These are phyloP conservation scores for Coniochaeta prunicola DNA, from an alignment of 2,329 filamentous ascomycete species.

Conservation along the genomic window DNA sequence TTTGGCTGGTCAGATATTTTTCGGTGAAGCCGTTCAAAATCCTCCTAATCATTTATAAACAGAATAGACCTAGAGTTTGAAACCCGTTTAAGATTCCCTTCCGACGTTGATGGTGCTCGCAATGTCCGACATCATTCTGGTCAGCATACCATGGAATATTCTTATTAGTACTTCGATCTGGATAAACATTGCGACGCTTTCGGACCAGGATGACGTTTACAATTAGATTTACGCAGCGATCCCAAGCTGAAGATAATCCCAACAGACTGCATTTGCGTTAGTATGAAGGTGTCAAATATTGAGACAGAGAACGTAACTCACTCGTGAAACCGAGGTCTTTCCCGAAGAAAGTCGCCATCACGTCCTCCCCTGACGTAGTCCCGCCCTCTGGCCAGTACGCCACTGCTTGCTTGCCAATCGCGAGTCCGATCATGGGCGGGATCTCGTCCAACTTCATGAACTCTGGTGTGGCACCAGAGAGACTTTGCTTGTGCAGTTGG, in stretches of 20 bases:
- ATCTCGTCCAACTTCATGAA: conserved; percentile 45
- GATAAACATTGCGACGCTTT: background rate
- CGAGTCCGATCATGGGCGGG: conserved; percentile 62
- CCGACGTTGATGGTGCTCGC: too few relatives aligned
- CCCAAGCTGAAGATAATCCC: conserved; percentile 44
- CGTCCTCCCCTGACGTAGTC: conserved; percentile 52
- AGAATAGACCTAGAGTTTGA: too few relatives aligned
- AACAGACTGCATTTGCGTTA: conserved; percentile 35
- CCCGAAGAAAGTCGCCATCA: conserved; percentile 57
- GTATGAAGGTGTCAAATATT: background rate
- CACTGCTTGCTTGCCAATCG: conserved; percentile 63
- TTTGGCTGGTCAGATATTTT: too few relatives aligned
- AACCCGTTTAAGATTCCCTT: too few relatives aligned
- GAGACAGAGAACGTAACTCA: conserved; percentile 28
- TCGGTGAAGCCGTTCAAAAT: too few relatives aligned
- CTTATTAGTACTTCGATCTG: too few relatives aligned
- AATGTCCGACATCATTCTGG: too few relatives aligned
- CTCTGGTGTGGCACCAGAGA: conserved; percentile 29
- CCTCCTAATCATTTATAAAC: too few relatives aligned
- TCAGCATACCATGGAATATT: too few relatives aligned
- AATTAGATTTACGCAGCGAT: background rate
- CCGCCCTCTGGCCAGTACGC: conserved; percentile 52
- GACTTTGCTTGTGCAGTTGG: conserved; percentile 46
- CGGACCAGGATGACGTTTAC: background rate
- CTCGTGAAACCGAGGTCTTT: conserved; percentile 60